phyloP scores from a whole-genome alignment of 2,329 filamentous ascomycete genomes.

The Bisporella sp. region DNA sequence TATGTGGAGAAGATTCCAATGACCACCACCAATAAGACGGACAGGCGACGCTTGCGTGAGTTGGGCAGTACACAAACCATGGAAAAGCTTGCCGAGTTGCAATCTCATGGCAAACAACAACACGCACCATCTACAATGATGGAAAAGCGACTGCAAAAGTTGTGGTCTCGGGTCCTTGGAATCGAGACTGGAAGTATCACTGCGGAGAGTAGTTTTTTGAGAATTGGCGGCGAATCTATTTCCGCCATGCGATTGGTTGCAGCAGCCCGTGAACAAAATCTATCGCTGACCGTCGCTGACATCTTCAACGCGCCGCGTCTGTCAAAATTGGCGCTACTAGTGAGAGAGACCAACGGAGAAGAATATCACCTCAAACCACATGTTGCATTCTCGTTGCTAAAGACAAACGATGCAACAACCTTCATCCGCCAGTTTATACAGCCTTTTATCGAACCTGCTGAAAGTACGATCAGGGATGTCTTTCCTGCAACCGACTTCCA shows the following conservation, averaged over 20 bases:
- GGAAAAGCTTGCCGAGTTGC: no score
- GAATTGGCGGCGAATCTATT: slow-evolving; percentile 27
- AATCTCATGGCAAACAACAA: no score
- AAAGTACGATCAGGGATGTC: slow-evolving; percentile 29
- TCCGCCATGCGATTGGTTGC: slow-evolving; percentile 37
- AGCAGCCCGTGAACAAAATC: slow-evolving; percentile 16
- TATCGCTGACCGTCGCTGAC: slow-evolving; percentile 32
- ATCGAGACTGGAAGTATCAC: slow-evolving; percentile 8
- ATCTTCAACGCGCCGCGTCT: slow-evolving; percentile 35
- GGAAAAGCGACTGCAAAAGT: slow-evolving; percentile 1
- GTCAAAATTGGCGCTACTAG: slow-evolving; percentile 32
- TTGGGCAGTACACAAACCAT: background rate
- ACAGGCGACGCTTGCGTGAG: slow-evolving; percentile 28
- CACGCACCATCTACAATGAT: background rate
- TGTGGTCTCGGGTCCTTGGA: slow-evolving; percentile 4
- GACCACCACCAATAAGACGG: slow-evolving; percentile 24
- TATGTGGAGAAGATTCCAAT: slow-evolving; percentile 21
- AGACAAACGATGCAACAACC: slow-evolving; percentile 18
- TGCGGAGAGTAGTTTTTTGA: slow-evolving; percentile 29
- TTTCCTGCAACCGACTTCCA: slow-evolving; percentile 32
- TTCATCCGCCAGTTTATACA: slow-evolving; percentile 19
- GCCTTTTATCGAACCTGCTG: slow-evolving; percentile 3
- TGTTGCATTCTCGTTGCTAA: slow-evolving; percentile 29
- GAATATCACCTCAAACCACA: slow-evolving; percentile 16
- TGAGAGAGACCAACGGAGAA: slow-evolving; percentile 20